phyloP scores from a whole-genome alignment of 495 filamentous ascomycete genomes.

The Penicillium antarcticum region DNA sequence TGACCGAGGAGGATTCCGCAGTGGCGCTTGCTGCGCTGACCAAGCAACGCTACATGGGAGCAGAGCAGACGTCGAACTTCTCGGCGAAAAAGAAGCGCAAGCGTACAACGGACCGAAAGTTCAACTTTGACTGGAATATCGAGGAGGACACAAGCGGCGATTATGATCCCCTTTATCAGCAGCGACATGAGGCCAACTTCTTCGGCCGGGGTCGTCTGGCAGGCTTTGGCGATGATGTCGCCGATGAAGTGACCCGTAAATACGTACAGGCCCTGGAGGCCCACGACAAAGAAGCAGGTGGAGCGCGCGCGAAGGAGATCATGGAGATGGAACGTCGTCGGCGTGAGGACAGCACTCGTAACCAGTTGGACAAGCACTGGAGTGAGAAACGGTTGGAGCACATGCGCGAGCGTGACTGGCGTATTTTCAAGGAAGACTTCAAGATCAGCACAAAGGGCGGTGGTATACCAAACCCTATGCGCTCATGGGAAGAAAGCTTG shows the following conservation, averaged over 20 bases:
- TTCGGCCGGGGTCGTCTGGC: constrained; percentile 79
- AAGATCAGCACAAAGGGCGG: constrained; percentile 93
- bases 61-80: constrained; percentile 82
- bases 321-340: constrained; percentile 83
- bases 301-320: constrained; percentile 71
- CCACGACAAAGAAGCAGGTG: constrained; percentile 77
- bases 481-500: constrained; percentile 83
- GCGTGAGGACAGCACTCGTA: constrained; percentile 71
- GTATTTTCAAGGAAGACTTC: constrained; percentile 99
- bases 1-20: constrained; percentile 58
- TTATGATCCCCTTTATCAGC: constrained; percentile 84
- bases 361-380: constrained; percentile 86
- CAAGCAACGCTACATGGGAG: constrained; percentile 87
- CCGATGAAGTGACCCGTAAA: constrained; percentile 63
- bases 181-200: constrained; percentile 69
- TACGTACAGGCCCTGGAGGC: constrained; percentile 77
- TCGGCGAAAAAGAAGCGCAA: constrained; percentile 95
- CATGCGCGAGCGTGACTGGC: constrained; percentile 98
- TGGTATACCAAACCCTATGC: constrained; percentile 92
- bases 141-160: constrained; percentile 93
- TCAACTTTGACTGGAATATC: constrained; percentile 98
- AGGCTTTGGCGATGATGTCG: constrained; percentile 76
- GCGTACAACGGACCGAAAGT: constrained; percentile 92
- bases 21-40: constrained; percentile 69
- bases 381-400: constrained; percentile 92